Evolutionary conservation across 768 basidiomycete genomes (phyloP), one percentile per base, ranked within the genome.

Genomic region (Gymnopilus dilepis): DNA sequence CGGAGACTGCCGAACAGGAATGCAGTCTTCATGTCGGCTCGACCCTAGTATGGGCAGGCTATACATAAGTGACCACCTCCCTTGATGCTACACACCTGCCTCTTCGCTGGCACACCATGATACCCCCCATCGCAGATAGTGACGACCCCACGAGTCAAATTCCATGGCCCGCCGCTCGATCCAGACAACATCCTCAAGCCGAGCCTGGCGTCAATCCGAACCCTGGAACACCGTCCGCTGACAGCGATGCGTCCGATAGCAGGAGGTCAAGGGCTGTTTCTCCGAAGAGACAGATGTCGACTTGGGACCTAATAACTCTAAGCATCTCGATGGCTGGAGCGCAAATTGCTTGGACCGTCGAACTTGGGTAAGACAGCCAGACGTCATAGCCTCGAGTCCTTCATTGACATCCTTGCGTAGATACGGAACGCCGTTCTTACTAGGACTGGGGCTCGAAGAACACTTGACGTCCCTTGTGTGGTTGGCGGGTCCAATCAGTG

Each of bases 261-360:
- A 65, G 51, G 33, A 72, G 68, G 50, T 61, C 67, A 38, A 69
- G 70, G 26, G 56, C 66, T 17, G 68, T 69, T 30, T 67, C 65
- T 57, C 75, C 66, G 59, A 80, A 71, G 67, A 79, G 80, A 42
- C 74, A 65, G 4, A 64, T 84, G 53, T 73, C 82, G 12, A 85
- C 86, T 72, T 89, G 89, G 89, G 81, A 91, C 72, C 84, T 95
- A 59, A 83, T 94, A 68, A 91, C 91, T 2, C 79, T 95, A 67
- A 92, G 89, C 61, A 85, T 97, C 62, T 93, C 95, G 7, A 96
- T 99, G 92, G 94, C 88, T 43, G 97, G 97, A 15, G 93, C 92
- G 6, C 93, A 97, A 77, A 88, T 98, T 24, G 91, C 94, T 1
- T 98, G 96, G 96, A 97, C 95, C 1, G 91, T 97, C 3, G 95